phyloP scores from a whole-genome alignment of 257 asterid genomes.

The Linderniella brevidens region DNA sequence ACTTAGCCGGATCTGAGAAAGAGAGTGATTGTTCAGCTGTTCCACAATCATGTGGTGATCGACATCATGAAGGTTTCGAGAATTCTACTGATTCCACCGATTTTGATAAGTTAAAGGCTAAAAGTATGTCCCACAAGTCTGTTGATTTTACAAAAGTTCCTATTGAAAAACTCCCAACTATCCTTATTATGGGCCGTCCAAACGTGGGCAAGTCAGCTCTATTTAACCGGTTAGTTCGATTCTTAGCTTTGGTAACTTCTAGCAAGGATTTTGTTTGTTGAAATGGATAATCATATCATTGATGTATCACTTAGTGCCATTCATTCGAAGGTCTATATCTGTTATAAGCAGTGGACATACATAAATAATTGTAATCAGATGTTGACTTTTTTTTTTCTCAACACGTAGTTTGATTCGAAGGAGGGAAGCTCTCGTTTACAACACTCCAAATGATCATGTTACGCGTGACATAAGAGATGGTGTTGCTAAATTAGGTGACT shows the following conservation, averaged over 20 bases:
- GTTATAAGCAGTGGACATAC: no score
- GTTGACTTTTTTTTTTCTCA: conserved; percentile 8
- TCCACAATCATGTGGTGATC: conserved; percentile 12
- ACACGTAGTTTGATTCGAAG: conserved; percentile 64
- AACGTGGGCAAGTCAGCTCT: conserved; percentile 94
- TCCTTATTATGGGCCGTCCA: conserved; percentile 78
- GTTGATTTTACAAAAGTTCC: conserved; percentile 66
- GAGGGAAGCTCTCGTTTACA: conserved; percentile 97
- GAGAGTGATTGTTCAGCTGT: conserved; percentile 13
- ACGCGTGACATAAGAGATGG: conserved; percentile 94
- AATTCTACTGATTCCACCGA: conserved; percentile 14
- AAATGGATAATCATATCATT: no score
- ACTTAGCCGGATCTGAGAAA: no score
- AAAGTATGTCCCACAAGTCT: conserved; percentile 18
- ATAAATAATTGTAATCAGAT: background rate
- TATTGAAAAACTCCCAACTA: conserved; percentile 64
- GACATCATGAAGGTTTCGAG: conserved; percentile 16
- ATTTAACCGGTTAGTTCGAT: conserved; percentile 64
- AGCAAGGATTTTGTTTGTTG: no score
- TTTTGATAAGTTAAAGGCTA: conserved; percentile 16
- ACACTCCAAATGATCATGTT: conserved; percentile 91
- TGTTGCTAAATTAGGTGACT: conserved; percentile 76
- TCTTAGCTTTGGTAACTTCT: background rate
- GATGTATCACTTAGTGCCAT: no score
- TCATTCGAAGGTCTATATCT: no score